Conservation (phyloP, 2,329 filamentous ascomycete species). For the Neofusicoccum sp. region DNA sequence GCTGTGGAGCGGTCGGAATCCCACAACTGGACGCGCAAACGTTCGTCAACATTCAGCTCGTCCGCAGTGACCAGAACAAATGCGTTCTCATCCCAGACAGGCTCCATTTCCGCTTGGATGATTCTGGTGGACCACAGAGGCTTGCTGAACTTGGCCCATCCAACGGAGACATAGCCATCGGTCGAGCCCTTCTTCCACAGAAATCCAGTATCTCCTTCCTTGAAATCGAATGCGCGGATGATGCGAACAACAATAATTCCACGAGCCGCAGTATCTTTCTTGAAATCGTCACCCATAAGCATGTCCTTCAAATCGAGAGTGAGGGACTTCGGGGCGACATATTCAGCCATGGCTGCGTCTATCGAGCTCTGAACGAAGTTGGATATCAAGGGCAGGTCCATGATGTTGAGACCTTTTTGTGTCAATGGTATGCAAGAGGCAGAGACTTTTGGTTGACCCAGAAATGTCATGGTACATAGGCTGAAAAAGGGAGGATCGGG, state of each 20-base stretch:
- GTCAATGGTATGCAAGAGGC: constrained; percentile 71
- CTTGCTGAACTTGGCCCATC: constrained; percentile 78
- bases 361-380: constrained; percentile 75
- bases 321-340: constrained; percentile 74
- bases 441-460: constrained; percentile 73
- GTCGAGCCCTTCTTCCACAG: constrained; percentile 63
- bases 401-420: constrained; percentile 70
- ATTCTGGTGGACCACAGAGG: constrained; percentile 68
- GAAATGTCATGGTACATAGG: constrained; percentile 72
- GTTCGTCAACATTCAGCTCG: constrained; percentile 72
- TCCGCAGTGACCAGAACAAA: constrained; percentile 70
- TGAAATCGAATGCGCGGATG: constrained; percentile 69
- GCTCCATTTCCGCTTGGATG: constrained; percentile 66
- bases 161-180: constrained; percentile 72
- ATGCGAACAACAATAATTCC: constrained; percentile 69
- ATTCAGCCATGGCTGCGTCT: constrained; percentile 72
- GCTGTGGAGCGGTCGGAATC: constrained; percentile 73
- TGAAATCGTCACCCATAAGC: constrained; percentile 77
- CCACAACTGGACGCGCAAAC: constrained; percentile 71
- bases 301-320: constrained; percentile 76
- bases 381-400: constrained; percentile 74
- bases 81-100: constrained; percentile 70
- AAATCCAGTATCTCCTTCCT: constrained; percentile 67
- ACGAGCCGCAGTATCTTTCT: constrained; percentile 68
- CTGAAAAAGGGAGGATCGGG: constrained; percentile 78